Base-by-base conservation (phyloP, 1,284 basidiomycete genomes). In the Ustilago tritici region DNA sequence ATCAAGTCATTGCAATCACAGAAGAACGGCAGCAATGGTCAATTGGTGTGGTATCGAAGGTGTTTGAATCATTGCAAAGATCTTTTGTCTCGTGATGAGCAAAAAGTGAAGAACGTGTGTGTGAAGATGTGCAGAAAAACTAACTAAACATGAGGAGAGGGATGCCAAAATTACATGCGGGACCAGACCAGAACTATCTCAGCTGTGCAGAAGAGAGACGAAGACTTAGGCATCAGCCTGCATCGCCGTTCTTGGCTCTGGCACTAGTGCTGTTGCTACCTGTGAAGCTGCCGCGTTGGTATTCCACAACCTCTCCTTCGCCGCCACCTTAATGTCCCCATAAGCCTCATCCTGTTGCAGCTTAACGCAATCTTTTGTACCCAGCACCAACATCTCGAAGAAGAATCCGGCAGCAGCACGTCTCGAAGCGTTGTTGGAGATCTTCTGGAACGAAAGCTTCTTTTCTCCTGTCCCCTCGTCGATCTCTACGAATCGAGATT, bases 381-480 rank as follows among this genome's bases (percentile, higher is more conserved):
- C 92, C 2, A 99, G 90, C 4, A 98, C 94, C 35, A 99, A 91
- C 60, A 98, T 88, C 87, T 99, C 96, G 84, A 98, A 99, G 89
- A 99, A 99, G 89, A 99, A 98, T 2, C 93, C 92, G 0, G 95
- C 91, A 0, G 95, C 95, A 4, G 95, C 96, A 53, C 94, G 91
- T 60, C 94, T 92, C 9, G 93, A 93, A 9, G 94, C 93, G 90
- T 92, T 93, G 80, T 91, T 88, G 2, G 92, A 89, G 88, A 93
- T 90, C 81, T 90, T 88, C 60, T 90, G 89, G 87, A 95, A 95
- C 81, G 91, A 92, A 78, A 94, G 86, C 6, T 88, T 87, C 86
- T 91, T 91, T 12, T 64, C 57, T 19, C 58, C 40, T 12, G 40
- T 65, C 55, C 77, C 78, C 1, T 57, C 63, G 47, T 63, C 65